phyloP scores from a whole-genome alignment of 2,329 filamentous ascomycete genomes.

The Paracamarosporium sp. region DNA sequence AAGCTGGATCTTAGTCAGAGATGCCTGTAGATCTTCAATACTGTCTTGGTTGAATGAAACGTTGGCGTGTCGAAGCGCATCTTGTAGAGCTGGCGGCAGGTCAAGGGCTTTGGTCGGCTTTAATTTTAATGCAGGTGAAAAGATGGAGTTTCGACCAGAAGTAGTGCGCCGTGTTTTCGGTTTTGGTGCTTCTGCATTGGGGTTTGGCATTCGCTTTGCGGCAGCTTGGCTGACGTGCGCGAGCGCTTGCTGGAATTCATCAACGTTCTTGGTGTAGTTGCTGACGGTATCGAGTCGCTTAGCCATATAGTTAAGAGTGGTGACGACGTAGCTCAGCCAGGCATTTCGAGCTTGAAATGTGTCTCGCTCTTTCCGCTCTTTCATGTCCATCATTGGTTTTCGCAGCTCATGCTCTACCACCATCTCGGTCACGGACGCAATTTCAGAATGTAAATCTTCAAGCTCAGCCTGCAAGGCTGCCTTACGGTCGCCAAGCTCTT shows the following conservation, averaged over 20 bases:
- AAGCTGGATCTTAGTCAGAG: slow-evolving; percentile 32
- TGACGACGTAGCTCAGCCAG: slow-evolving; percentile 53
- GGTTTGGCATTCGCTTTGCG: slow-evolving; percentile 30
- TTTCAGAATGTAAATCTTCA: slow-evolving; percentile 73
- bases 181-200: slow-evolving; percentile 18
- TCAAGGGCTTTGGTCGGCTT: slow-evolving; percentile 34
- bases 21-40: slow-evolving; percentile 30
- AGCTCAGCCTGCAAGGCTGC: slow-evolving; percentile 67
- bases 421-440: slow-evolving; percentile 74
- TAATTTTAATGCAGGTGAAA: slow-evolving; percentile 38
- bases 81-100: slow-evolving; percentile 39
- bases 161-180: slow-evolving; percentile 28
- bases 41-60: slow-evolving; percentile 39
- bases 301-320: slow-evolving; percentile 52
- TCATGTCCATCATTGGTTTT: slow-evolving; percentile 61
- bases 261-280: slow-evolving; percentile 27
- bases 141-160: slow-evolving; percentile 30
- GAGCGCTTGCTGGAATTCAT: slow-evolving; percentile 42
- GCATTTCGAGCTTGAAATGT: slow-evolving; percentile 41
- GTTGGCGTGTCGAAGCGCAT: slow-evolving; percentile 42
- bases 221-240: slow-evolving; percentile 32
- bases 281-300: slow-evolving; percentile 40
- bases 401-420: slow-evolving; percentile 72
- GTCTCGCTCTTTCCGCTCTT: slow-evolving; percentile 45
- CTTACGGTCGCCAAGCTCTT: slow-evolving; percentile 59